Conservation (phyloP, 1,139 yeast genomes). For the Candida sojae region DNA sequence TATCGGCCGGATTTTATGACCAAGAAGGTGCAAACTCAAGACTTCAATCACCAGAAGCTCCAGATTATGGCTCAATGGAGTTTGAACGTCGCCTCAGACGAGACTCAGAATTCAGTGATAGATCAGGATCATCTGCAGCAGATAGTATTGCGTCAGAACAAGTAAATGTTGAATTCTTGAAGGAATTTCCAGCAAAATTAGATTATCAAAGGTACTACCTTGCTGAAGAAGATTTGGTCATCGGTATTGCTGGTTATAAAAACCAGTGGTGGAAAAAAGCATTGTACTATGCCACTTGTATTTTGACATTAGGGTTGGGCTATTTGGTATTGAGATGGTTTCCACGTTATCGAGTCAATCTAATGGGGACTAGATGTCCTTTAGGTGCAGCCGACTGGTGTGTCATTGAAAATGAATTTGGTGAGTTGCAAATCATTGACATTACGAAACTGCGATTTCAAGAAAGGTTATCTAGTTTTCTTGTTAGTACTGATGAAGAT, state of each 20-base stretch:
- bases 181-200: conserved; percentile 43
- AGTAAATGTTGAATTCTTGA: conserved; percentile 42
- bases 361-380: conserved; percentile 67
- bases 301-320: conserved; percentile 66
- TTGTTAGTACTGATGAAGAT: conserved; percentile 33
- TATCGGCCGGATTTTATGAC: conserved; percentile 1
- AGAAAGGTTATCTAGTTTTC: conserved; percentile 68
- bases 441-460: conserved; percentile 64
- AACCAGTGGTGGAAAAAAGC: conserved; percentile 49
- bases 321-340: conserved; percentile 82
- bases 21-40: conserved; percentile 9
- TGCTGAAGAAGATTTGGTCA: conserved; percentile 92
- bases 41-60: conserved; percentile 15
- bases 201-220: conserved; percentile 80
- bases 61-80: conserved; percentile 41
- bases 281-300: conserved; percentile 56
- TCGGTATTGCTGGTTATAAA: conserved; percentile 89
- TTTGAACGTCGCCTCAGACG: conserved; percentile 33
- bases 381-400: conserved; percentile 90
- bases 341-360: conserved; percentile 69
- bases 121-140: conserved; percentile 19
- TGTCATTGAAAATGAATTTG: conserved; percentile 90
- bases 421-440: conserved; percentile 67
- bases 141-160: conserved; percentile 13
- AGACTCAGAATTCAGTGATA: conserved; percentile 28